A percentile compares a stretch with the other conserved stretches of the same genome.
Evolutionary conservation across 768 basidiomycete genomes (phyloP).

Genomic region (Russula lepida): DNA sequence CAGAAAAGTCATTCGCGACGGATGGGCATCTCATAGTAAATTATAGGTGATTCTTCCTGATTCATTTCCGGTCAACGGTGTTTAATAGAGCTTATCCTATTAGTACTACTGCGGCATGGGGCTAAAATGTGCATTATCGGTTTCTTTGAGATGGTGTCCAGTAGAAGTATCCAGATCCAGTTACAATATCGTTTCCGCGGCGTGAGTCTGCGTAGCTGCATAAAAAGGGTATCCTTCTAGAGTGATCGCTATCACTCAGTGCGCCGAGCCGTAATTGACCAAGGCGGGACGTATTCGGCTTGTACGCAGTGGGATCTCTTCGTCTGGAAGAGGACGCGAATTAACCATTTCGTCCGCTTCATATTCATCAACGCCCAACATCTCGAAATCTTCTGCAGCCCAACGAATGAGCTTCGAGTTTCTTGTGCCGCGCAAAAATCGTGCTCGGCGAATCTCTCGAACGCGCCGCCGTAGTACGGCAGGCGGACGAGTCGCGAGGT

Average conservation of each 20-base stretch:
- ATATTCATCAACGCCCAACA: slow-evolving; percentile 1
- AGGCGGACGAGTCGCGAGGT: slow-evolving; percentile 9
- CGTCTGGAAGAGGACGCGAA: slow-evolving; percentile 6
- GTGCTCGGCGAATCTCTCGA: slow-evolving; percentile 4
- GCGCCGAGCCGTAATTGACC: slow-evolving; percentile 16
- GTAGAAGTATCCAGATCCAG: slow-evolving; percentile 5
- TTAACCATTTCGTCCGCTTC: slow-evolving; percentile 23
- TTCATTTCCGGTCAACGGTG: not conserved
- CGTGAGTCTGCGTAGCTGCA: not conserved
- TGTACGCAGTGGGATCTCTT: slow-evolving; percentile 19
- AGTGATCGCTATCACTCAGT: not conserved
- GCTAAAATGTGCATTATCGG: slow-evolving; percentile 26
- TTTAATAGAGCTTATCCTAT: not conserved
- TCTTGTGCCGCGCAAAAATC: slow-evolving; percentile 7
- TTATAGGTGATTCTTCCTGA: slow-evolving; percentile 38
- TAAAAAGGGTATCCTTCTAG: not conserved
- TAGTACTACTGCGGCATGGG: slow-evolving; percentile 57
- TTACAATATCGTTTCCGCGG: not conserved
- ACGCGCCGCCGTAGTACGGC: not conserved
- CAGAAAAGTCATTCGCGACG: slow-evolving; percentile 45
- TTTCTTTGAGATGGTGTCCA: not conserved
- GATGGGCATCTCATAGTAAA: slow-evolving; percentile 61
- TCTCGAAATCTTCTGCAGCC: slow-evolving; percentile 18
- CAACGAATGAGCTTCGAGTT: slow-evolving; percentile 15
- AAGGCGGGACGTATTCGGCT: not conserved